phyloP scores from a whole-genome alignment of 495 filamentous ascomycete genomes.

The Penicillium silybi region DNA sequence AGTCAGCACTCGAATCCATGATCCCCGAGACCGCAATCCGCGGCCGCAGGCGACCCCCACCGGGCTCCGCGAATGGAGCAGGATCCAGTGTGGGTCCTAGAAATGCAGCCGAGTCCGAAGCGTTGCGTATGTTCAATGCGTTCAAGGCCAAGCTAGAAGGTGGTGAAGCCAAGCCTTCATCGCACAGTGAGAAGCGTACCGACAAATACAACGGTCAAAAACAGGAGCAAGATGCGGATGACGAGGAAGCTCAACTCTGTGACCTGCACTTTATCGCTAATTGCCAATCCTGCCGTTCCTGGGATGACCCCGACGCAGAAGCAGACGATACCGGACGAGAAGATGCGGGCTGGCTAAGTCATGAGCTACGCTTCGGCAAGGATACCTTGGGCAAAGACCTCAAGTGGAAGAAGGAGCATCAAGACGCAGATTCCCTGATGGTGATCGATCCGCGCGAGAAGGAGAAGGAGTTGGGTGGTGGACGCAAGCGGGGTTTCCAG shows the following conservation, averaged over 20 bases:
- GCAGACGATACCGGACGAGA: conserved; percentile 3
- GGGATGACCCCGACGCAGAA: conserved; percentile 43
- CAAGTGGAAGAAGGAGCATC: conserved; percentile 82
- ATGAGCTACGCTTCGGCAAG: conserved; percentile 78
- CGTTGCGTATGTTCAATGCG: conserved; percentile 64
- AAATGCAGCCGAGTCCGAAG: conserved; percentile 54
- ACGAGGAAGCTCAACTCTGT: conserved; percentile 70
- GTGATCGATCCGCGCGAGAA: conserved; percentile 94
- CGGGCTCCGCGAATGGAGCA: conserved; percentile 36
- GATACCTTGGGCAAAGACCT: conserved; percentile 90
- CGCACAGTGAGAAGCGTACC: not conserved
- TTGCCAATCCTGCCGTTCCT: conserved; percentile 84
- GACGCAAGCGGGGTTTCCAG: conserved; percentile 27
- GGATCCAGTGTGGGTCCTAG: conserved; percentile 18
- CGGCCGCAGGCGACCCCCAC: conserved; percentile 73
- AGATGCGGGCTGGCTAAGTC: conserved; percentile 60
- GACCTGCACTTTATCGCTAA: conserved; percentile 91
- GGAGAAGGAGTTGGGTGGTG: conserved; percentile 56
- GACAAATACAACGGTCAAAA: conserved; percentile 6
- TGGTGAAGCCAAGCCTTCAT: conserved; percentile 36
- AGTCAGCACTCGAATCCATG: conserved; percentile 71
- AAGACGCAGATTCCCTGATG: conserved; percentile 82
- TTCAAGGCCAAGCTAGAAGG: conserved; percentile 76
- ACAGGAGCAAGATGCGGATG: conserved; percentile 40
- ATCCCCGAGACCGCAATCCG: conserved; percentile 76